Percentiles rank a stretch among this genome's conserved stretches.
Conservation (phyloP, 495 filamentous ascomycete species). For the Viridothelium virens region DNA sequence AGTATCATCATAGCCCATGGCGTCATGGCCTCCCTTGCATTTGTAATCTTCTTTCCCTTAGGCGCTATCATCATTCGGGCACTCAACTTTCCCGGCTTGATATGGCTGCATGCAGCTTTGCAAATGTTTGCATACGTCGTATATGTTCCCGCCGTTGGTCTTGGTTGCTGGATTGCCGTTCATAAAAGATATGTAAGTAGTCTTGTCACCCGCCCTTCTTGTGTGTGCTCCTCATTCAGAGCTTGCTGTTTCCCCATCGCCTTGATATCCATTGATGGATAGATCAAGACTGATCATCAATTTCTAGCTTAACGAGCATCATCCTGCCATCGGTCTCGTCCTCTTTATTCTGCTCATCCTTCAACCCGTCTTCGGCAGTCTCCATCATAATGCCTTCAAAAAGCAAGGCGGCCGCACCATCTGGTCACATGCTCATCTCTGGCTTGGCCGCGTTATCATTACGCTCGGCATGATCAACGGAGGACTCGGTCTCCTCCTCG, state of each 20-base stretch:
- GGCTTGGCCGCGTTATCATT: constrained; percentile 33
- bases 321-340: constrained; percentile 36
- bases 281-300: background rate
- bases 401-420: constrained; percentile 30
- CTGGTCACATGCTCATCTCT: constrained; percentile 36
- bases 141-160: constrained; percentile 33
- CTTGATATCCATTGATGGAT: too few species aligned
- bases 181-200: constrained; percentile 24
- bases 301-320: constrained; percentile 24
- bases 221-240: background rate
- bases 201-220: background rate
- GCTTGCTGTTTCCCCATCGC: too few species aligned
- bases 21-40: constrained; percentile 33
- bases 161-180: constrained; percentile 34
- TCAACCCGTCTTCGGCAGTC: constrained; percentile 34
- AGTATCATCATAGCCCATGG: constrained; percentile 35
- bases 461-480: constrained; percentile 38
- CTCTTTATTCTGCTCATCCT: constrained; percentile 33
- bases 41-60: constrained; percentile 42
- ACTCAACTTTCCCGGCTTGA: constrained; percentile 34
- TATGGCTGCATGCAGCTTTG: constrained; percentile 35
- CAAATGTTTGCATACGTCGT: constrained; percentile 33
- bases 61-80: constrained; percentile 41
- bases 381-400: constrained; percentile 36
- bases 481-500: constrained; percentile 34